These are phyloP conservation scores for Saccharomyces hybrid DNA, from an alignment of 1,139 yeast species.

Conservation along the genomic window DNA sequence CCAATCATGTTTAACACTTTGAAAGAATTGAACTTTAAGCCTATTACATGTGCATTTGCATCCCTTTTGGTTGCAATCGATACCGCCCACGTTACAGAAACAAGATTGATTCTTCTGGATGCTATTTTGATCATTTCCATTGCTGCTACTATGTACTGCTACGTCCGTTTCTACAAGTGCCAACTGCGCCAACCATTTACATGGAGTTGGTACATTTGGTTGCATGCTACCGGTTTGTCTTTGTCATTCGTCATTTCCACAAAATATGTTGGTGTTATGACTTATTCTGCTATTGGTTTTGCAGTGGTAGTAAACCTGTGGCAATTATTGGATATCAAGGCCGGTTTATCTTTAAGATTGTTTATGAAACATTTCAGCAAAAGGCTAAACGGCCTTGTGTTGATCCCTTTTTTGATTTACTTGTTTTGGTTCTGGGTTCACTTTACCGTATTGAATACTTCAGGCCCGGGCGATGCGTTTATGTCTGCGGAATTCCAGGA, in stretches of 20 bases:
- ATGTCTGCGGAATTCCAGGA: constrained; percentile 94
- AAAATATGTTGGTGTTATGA: constrained; percentile 90
- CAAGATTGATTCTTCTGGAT: constrained; percentile 83
- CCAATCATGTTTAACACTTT: constrained; percentile 77
- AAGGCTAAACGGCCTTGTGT: constrained; percentile 63
- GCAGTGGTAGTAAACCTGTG: constrained; percentile 85
- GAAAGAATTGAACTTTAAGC: constrained; percentile 74
- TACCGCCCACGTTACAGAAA: constrained; percentile 87
- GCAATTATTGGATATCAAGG: constrained; percentile 66
- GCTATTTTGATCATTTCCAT: constrained; percentile 80
- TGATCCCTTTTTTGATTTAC: constrained; percentile 75
- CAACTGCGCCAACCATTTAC: constrained; percentile 58
- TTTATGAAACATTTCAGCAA: constrained; percentile 68
- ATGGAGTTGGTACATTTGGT: constrained; percentile 80
- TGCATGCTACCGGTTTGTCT: constrained; percentile 71
- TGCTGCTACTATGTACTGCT: constrained; percentile 69
- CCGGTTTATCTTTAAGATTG: constrained; percentile 55
- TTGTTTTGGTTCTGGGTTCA: constrained; percentile 93
- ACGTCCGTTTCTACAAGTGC: constrained; percentile 70
- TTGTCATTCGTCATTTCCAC: constrained; percentile 89
- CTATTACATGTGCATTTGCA: constrained; percentile 74
- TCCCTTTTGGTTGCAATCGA: constrained; percentile 77
- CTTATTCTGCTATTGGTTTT: constrained; percentile 76
- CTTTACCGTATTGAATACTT: constrained; percentile 66
- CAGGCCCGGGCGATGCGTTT: constrained; percentile 94